Evolutionary conservation across 345 rosid genomes (phyloP).

Genomic region (Gossypium arboreum): DNA sequence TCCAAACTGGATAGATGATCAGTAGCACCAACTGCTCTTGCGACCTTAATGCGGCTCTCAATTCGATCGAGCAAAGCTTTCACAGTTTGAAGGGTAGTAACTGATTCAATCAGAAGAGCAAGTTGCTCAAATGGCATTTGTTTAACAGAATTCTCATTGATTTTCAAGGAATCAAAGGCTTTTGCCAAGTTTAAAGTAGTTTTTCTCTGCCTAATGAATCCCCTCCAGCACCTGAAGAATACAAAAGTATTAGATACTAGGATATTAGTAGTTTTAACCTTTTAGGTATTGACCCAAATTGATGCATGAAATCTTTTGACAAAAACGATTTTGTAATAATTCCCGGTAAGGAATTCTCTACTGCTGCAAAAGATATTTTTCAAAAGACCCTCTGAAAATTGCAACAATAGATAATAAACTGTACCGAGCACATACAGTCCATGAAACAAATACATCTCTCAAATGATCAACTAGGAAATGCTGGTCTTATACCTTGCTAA

Average conservation of each 20-base stretch:
- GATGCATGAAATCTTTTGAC: neutral
- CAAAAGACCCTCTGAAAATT: neutral
- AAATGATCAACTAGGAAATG: neutral
- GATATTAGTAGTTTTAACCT: neutral
- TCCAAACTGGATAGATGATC: slow-evolving; percentile 39
- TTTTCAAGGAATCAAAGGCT: slow-evolving; percentile 59
- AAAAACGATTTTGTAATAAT: neutral
- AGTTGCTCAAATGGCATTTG: slow-evolving; percentile 81
- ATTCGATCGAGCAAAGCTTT: slow-evolving; percentile 72
- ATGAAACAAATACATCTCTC: neutral
- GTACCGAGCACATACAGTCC: slow-evolving; percentile 7
- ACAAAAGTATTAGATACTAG: slow-evolving; percentile 9
- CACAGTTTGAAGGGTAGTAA: slow-evolving; percentile 48
- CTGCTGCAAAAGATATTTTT: neutral
- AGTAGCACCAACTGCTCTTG: slow-evolving; percentile 32
- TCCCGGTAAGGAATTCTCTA: neutral
- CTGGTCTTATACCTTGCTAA: slow-evolving; percentile 53
- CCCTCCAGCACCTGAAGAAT: slow-evolving; percentile 77
- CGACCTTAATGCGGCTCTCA: slow-evolving; percentile 66
- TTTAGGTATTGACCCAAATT: neutral
- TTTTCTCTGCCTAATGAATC: slow-evolving; percentile 51
- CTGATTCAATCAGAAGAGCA: slow-evolving; percentile 67
- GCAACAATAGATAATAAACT: neutral
- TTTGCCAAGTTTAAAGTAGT: slow-evolving; percentile 72
- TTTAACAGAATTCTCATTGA: slow-evolving; percentile 43